Percentiles rank a stretch among this genome's conserved stretches.
Conservation (phyloP, 345 rosid species). For the Syzygium oleosum region DNA sequence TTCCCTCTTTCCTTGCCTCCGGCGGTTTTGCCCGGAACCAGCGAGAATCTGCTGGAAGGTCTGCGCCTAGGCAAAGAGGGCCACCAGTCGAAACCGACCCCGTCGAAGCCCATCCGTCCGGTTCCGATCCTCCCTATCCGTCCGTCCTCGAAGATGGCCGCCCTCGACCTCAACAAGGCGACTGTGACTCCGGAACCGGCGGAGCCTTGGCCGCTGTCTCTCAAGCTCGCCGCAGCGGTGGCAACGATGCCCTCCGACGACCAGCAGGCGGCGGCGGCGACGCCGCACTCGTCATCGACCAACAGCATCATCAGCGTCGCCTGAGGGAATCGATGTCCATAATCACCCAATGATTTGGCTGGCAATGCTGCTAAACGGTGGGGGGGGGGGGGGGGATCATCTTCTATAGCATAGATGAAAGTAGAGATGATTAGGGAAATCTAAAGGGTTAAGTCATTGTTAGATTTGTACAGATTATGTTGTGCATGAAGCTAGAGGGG, state of each 20-base stretch:
- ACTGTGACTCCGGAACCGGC: not conserved
- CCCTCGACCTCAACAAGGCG: conserved; percentile 37
- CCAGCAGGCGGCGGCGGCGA: conserved; percentile 30
- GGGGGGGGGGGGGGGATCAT: not conserved
- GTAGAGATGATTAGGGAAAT: not conserved
- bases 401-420: not conserved
- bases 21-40: conserved; percentile 1
- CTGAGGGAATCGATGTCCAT: conserved; percentile 13
- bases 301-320: conserved; percentile 67
- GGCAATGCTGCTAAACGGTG: not conserved
- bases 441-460: conserved; percentile 14
- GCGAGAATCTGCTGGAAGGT: conserved; percentile 4
- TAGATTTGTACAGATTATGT: conserved; percentile 21
- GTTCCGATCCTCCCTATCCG: conserved; percentile 43
- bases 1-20: not conserved
- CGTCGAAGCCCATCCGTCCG: conserved; percentile 34
- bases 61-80: not conserved
- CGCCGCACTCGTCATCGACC: conserved; percentile 36
- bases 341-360: not conserved
- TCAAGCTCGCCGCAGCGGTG: conserved; percentile 35
- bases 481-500: not conserved
- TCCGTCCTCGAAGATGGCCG: conserved; percentile 67
- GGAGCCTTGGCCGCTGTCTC: conserved; percentile 36
- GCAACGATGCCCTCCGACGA: conserved; percentile 21
- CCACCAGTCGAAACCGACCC: not conserved